Conservation (phyloP, 345 rosid species). For the Streptanthus diversifolius region DNA sequence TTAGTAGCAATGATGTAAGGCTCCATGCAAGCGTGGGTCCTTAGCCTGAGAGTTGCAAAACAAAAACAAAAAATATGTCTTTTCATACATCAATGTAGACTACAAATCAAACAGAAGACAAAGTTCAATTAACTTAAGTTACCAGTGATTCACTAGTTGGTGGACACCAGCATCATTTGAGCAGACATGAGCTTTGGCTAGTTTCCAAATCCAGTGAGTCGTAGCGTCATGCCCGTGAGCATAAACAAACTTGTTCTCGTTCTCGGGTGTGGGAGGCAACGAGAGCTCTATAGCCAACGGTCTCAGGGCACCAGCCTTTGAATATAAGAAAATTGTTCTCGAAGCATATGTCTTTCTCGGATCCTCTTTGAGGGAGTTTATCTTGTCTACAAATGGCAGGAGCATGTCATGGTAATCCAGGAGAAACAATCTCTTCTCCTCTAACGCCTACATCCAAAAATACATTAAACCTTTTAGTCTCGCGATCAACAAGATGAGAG, state of each 20-base stretch:
- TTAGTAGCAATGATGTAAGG: conserved; percentile 81
- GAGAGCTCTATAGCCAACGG: conserved; percentile 91
- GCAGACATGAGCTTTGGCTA: conserved; percentile 92
- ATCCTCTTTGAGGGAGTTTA: conserved; percentile 55
- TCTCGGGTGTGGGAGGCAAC: conserved; percentile 56
- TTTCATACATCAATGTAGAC: neutral
- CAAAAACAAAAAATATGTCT: neutral
- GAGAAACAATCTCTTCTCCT: conserved; percentile 76
- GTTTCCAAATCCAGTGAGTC: conserved; percentile 88
- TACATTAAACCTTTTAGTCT: neutral
- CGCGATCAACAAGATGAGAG: conserved; percentile 2
- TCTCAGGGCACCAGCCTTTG: conserved; percentile 43
- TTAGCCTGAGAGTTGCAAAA: conserved; percentile 52
- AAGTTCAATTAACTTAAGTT: conserved; percentile 13
- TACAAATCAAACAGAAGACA: neutral
- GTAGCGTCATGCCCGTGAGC: conserved; percentile 84
- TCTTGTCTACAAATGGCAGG: conserved; percentile 67
- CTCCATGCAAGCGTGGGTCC: conserved; percentile 94
- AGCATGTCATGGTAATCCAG: conserved; percentile 86
- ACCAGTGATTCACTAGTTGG: conserved; percentile 96
- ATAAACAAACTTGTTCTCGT: conserved; percentile 51
- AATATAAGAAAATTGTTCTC: conserved; percentile 64
- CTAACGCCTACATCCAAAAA: conserved; percentile 59
- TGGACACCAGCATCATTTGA: conserved; percentile 88
- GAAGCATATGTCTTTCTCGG: conserved; percentile 77